These are phyloP conservation scores for Fusarium mexicanum DNA, from an alignment of 2,329 filamentous ascomycete species.

Conservation along the genomic window DNA sequence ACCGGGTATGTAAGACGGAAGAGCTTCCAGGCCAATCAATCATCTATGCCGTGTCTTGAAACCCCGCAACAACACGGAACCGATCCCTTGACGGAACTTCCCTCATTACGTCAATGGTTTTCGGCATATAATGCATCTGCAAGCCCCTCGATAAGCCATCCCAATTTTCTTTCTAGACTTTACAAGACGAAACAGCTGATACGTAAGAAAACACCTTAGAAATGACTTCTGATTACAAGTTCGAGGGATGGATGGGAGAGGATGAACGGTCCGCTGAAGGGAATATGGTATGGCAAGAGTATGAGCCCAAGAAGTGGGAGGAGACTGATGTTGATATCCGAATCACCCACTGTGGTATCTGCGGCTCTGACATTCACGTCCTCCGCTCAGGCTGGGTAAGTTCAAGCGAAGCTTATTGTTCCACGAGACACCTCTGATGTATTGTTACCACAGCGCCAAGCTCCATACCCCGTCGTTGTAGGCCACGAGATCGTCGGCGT, in stretches of 20 bases:
- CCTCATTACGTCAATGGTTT: neutral
- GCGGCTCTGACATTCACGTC: conserved; percentile 69
- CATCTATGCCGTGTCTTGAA: accelerated
- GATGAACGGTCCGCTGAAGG: conserved; percentile 44
- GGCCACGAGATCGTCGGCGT: conserved; percentile 73
- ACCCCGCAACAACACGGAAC: neutral
- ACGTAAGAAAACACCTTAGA: too few relatives aligned
- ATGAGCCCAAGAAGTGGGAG: conserved; percentile 71
- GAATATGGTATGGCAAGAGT: conserved; percentile 65
- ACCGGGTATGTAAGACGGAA: neutral
- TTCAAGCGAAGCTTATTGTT: accelerated
- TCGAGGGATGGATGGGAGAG: neutral
- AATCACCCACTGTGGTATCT: conserved; percentile 73
- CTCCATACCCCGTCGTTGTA: conserved; percentile 58
- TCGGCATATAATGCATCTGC: too few relatives aligned
- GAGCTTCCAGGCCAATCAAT: neutral
- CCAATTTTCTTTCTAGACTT: neutral
- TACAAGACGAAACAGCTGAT: too few relatives aligned
- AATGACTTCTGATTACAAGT: neutral
- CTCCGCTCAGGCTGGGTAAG: conserved; percentile 63
- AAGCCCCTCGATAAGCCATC: neutral
- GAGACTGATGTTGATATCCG: conserved; percentile 73
- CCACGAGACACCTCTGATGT: neutral
- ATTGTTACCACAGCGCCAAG: neutral
- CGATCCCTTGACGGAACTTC: neutral